phyloP scores from a whole-genome alignment of 1,139 yeast species.

The Pichia sp. region DNA sequence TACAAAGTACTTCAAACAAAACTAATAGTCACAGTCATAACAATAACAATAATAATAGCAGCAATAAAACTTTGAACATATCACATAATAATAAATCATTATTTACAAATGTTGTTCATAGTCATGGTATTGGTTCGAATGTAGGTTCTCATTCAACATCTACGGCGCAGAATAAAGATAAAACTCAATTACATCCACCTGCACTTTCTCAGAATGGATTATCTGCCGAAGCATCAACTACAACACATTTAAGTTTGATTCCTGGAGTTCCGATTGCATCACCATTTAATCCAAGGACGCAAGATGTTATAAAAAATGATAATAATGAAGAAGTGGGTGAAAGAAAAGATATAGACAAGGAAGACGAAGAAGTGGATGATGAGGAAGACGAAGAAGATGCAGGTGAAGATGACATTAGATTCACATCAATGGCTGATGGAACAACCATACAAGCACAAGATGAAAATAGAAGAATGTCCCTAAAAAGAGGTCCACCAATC shows the following conservation, averaged over 20 bases:
- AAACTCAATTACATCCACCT: background rate
- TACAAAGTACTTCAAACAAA: background rate
- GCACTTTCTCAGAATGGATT: too few species aligned
- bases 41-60: background rate
- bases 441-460: conserved; percentile 22
- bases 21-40: background rate
- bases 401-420: conserved; percentile 7
- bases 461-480: conserved; percentile 42
- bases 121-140: conserved; percentile 11
- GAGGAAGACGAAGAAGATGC: conserved; percentile 1
- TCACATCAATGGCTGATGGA: conserved; percentile 14
- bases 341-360: background rate
- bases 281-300: conserved; percentile 8
- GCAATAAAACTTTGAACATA: background rate
- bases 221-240: too few species aligned
- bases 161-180: background rate
- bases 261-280: conserved; percentile 13
- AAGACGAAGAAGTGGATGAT: conserved; percentile 2
- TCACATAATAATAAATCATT: conserved; percentile 3
- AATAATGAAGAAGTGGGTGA: background rate
- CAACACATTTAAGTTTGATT: conserved; percentile 10
- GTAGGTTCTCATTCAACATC: background rate
- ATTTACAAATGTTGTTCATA: conserved; percentile 10
- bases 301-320: conserved; percentile 2
- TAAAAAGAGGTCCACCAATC: conserved; percentile 52